phyloP scores from a whole-genome alignment of 2,329 filamentous ascomycete species.

The Verticillium isaacii region DNA sequence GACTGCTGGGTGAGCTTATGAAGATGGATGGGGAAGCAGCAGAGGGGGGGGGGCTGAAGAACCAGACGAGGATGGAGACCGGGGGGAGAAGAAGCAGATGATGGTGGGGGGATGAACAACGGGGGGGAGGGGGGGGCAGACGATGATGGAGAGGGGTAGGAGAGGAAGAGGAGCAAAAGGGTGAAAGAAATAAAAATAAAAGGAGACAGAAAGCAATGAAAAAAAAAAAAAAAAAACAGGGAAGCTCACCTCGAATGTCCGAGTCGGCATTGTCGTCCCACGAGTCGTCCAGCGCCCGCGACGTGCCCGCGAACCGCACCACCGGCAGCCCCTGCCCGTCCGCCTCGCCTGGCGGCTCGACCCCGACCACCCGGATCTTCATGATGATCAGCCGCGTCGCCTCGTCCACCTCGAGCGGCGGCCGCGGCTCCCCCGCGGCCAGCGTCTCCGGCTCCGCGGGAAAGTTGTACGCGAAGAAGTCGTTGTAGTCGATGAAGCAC shows the following conservation, averaged over 20 bases:
- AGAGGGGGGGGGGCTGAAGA: constrained; percentile 12
- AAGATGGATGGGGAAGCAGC: not conserved
- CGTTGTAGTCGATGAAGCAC: constrained; percentile 61
- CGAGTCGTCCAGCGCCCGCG: constrained; percentile 55
- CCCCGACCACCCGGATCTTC: constrained; percentile 55
- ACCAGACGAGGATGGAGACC: not conserved
- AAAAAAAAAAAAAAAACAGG: not conserved
- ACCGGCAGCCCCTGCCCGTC: constrained; percentile 57
- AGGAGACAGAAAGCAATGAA: not conserved
- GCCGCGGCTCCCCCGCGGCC: constrained; percentile 29
- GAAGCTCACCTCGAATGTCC: constrained; percentile 52
- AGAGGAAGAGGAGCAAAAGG: not conserved
- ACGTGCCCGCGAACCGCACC: constrained; percentile 63
- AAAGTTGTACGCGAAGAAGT: constrained; percentile 72
- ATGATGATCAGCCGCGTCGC: constrained; percentile 67
- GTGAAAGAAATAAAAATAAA: not conserved
- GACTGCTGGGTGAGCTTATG: constrained; percentile 2
- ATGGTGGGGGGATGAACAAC: too few relatives aligned
- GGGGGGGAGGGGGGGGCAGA: not conserved
- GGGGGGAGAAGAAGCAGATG: constrained; percentile 6
- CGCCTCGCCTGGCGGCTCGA: constrained; percentile 53
- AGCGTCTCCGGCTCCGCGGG: constrained; percentile 21
- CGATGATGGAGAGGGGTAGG: not conserved
- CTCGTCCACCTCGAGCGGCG: constrained; percentile 56
- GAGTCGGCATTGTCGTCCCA: constrained; percentile 68